Evolutionary conservation across 75 land plant species (phyloP).

Genomic region (Picea sitchensis): DNA sequence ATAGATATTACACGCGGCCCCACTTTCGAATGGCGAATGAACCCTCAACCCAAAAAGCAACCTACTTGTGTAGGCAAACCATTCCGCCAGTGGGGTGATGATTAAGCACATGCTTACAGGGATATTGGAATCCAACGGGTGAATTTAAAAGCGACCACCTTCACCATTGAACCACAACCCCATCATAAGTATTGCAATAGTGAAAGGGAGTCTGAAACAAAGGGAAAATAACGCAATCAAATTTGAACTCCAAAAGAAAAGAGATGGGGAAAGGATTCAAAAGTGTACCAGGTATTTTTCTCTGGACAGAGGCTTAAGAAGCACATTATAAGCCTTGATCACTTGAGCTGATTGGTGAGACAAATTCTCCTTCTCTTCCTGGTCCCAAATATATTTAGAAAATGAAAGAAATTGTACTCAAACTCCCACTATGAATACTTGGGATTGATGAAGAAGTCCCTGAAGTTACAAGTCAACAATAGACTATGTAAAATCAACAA

Average conservation of each 20-base stretch:
- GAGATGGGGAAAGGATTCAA: background rate
- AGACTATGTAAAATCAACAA: background rate
- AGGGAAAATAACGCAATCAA: background rate
- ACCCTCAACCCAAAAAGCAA: too few relatives aligned
- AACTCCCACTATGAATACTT: background rate
- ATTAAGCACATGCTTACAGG: too few relatives aligned
- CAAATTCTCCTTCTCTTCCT: conserved; percentile 74
- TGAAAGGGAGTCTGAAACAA: too few relatives aligned
- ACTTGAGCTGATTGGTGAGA: conserved; percentile 87
- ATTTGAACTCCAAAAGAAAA: background rate
- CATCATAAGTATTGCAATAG: too few relatives aligned
- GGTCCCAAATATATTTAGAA: background rate
- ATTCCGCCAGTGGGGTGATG: too few relatives aligned
- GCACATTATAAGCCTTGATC: conserved; percentile 74
- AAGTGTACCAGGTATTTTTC: conserved; percentile 71
- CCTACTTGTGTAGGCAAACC: too few relatives aligned
- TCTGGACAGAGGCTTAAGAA: conserved; percentile 65
- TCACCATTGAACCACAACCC: too few relatives aligned
- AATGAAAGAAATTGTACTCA: background rate
- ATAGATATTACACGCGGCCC: too few relatives aligned
- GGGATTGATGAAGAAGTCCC: background rate
- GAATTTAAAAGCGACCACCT: too few relatives aligned
- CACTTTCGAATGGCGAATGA: too few relatives aligned
- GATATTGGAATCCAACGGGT: too few relatives aligned
- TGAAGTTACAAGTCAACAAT: background rate